Evolutionary conservation across 345 rosid genomes (phyloP).

Genomic region (Brassica nigra): DNA sequence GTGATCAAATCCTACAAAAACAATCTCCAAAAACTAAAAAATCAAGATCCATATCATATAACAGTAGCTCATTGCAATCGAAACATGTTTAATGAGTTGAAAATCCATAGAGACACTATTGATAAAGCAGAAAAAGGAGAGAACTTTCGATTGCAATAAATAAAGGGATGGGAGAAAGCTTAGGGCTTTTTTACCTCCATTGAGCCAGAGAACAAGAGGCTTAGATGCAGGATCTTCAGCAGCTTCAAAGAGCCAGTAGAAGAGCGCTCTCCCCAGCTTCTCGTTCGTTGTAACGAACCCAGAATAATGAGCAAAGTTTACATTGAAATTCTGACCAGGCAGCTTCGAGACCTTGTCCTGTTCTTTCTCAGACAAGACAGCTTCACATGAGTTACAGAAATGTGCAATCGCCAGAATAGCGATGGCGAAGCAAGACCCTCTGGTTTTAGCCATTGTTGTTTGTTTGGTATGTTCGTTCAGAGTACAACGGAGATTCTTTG

Average conservation of each 20-base stretch:
- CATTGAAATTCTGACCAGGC: constrained; percentile 71
- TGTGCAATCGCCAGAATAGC: constrained; percentile 27
- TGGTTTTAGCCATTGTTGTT: constrained; percentile 30
- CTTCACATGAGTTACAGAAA: constrained; percentile 23
- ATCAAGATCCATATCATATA: constrained; percentile 8
- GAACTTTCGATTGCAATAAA: neutral
- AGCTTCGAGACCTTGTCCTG: constrained; percentile 61
- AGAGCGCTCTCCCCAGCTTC: constrained; percentile 68
- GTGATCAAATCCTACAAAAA: constrained; percentile 1
- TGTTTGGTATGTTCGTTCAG: neutral
- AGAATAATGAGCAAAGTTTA: constrained; percentile 70
- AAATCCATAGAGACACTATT: neutral
- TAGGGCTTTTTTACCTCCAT: constrained; percentile 55
- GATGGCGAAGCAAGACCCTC: constrained; percentile 17
- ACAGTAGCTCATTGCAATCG: neutral
- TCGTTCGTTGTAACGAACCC: constrained; percentile 76
- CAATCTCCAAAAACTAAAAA: neutral
- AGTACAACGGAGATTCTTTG: neutral
- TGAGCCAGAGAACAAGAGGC: constrained; percentile 93
- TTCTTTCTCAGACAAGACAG: constrained; percentile 49
- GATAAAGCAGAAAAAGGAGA: neutral
- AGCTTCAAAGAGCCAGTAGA: constrained; percentile 86
- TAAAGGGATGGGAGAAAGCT: neutral
- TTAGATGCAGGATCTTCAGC: constrained; percentile 71
- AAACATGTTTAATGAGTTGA: neutral